Percentiles rank a stretch among this genome's conserved stretches.
phyloP scores from a whole-genome alignment of 306 rosid species.

The Vigna trinervia region DNA sequence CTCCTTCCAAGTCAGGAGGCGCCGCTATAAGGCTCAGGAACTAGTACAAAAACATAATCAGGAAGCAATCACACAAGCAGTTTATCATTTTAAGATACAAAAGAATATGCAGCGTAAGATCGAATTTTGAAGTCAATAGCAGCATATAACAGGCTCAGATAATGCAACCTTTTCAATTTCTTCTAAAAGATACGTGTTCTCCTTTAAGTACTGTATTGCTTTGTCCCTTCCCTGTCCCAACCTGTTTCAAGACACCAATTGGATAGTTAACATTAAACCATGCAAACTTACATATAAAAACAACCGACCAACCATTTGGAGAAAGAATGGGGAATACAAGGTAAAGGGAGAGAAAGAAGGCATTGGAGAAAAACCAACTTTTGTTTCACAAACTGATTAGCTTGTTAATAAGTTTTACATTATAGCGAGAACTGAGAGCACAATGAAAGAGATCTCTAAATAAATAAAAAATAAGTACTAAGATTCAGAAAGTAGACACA shows the following conservation, averaged over 20 bases:
- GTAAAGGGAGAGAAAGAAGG: background rate
- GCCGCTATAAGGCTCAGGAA: no score
- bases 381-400: conserved; percentile 13
- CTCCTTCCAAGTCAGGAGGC: no score
- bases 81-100: conserved; percentile 1
- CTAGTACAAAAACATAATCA: no score
- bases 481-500: conserved; percentile 41
- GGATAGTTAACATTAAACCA: conserved; percentile 34
- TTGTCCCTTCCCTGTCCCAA: conserved; percentile 98
- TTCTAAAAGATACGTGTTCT: conserved; percentile 71
- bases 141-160: conserved; percentile 30
- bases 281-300: conserved; percentile 18
- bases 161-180: conserved; percentile 89
- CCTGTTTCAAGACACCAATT: conserved; percentile 56
- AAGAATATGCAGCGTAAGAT: conserved; percentile 14
- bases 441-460: conserved; percentile 13
- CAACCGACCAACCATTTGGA: background rate
- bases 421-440: background rate
- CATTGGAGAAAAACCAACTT: background rate
- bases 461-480: conserved; percentile 7
- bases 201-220: conserved; percentile 85
- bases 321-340: background rate
- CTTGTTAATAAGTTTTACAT: background rate
- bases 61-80: conserved; percentile 6
- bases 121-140: conserved; percentile 19